phyloP scores from a whole-genome alignment of 2,329 filamentous ascomycete genomes.

The Colletotrichum sansevieriae region DNA sequence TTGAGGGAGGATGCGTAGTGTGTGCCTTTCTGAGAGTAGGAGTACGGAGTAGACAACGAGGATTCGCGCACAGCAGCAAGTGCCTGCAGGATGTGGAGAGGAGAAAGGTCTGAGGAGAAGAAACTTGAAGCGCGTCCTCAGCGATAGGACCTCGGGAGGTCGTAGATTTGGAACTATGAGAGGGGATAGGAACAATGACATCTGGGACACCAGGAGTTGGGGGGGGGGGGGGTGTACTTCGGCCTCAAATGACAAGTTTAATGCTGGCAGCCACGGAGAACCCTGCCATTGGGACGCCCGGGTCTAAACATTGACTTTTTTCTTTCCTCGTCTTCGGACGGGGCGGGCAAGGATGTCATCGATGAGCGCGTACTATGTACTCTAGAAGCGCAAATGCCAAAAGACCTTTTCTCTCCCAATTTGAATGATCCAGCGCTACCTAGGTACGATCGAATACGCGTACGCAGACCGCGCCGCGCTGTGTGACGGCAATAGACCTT shows the following conservation, averaged over 20 bases:
- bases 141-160: constrained; percentile 5
- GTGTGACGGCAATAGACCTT: background rate
- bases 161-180: constrained; percentile 5
- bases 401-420: background rate
- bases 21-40: background rate
- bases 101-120: constrained; percentile 8
- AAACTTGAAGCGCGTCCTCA: constrained; percentile 21
- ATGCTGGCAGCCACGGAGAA: constrained; percentile 34
- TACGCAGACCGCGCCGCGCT: background rate
- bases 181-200: constrained; percentile 25
- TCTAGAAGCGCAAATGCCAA: background rate
- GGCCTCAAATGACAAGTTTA: constrained; percentile 28
- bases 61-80: constrained; percentile 36
- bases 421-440: background rate
- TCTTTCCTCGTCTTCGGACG: background rate
- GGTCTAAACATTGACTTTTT: constrained; percentile 16
- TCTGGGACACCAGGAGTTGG: background rate
- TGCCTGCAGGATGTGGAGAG: constrained; percentile 30
- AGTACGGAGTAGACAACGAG: constrained; percentile 29
- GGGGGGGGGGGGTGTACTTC: constrained; percentile 23
- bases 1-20: constrained; percentile 17
- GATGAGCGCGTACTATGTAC: background rate
- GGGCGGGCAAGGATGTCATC: constrained; percentile 12
- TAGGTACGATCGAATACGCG: background rate
- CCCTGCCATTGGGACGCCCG: constrained; percentile 14